Base-by-base conservation (phyloP, 2,329 filamentous ascomycete species). In the Pestalotiopsis sp. region DNA sequence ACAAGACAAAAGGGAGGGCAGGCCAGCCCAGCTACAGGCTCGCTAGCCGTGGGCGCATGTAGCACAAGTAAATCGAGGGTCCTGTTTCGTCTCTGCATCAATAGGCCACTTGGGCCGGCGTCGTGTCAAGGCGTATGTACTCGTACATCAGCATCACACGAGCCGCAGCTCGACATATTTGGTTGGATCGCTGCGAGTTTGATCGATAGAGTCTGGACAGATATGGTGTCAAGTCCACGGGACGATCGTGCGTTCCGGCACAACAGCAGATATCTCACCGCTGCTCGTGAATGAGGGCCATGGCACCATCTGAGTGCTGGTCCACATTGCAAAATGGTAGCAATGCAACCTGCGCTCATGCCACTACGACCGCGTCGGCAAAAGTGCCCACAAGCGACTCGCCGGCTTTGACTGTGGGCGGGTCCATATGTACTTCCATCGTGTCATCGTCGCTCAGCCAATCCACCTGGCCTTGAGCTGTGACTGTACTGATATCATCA, bases 301-400 rank as follows among this genome's bases (percentile, higher is more conserved):
- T 26, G 22, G 56, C 56, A 26, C 26, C 56, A 9, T 58, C 11
- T 9, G 22, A 35, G 24, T 26, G 22, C 9, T 13, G 56, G 26
- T 58, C 20, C 17, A 26, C 22, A 26, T 22, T 26, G 22, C 26
- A 35, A 13, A 13, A 52, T 52, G 44, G 17, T 52, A 20, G 17
- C 9, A 22, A n/a, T 52, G 44, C 44, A 52, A 26, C 10, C 11
- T 40, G 48, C 55, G 17, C 61, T 80, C 72, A 83, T 73, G 80
- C 80, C 79, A 86, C 85, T 17, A 83, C 85, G 11, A 83, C 83
- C 24, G 87, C 87, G 73, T 89, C 87, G 58, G 85, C 84, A 79
- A 89, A 89, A 17, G 87, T 89, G 57, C 87, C 87, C 14, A 89
- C 86, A 55, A 89, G 82, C 59, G 84, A 82, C 58, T 80, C 81